Evolutionary conservation across 2,329 filamentous ascomycete genomes (phyloP).

Genomic region (Huntiella decipiens): DNA sequence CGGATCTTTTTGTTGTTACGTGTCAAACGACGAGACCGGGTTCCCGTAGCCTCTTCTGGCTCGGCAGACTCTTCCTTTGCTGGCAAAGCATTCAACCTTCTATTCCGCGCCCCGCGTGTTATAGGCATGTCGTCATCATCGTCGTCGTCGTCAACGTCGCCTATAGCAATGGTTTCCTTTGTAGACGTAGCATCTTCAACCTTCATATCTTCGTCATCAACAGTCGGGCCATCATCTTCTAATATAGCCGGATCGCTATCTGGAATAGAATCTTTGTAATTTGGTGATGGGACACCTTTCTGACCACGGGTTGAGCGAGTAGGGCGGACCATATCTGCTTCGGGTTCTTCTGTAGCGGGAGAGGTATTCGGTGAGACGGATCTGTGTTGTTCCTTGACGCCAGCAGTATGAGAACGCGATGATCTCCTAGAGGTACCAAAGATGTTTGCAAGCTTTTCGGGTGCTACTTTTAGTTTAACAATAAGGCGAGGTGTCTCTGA

Average conservation of each 20-base stretch:
- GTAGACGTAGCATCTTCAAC: slow-evolving; percentile 11
- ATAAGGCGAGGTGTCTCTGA: slow-evolving; percentile 15
- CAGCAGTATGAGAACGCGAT: slow-evolving; percentile 35
- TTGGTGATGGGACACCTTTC: slow-evolving; percentile 26
- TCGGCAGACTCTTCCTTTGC: slow-evolving; percentile 24
- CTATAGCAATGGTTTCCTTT: slow-evolving; percentile 6
- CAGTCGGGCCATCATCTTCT: slow-evolving; percentile 8
- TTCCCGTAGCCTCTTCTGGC: slow-evolving; percentile 13
- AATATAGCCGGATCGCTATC: slow-evolving; percentile 11
- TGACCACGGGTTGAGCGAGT: slow-evolving; percentile 28
- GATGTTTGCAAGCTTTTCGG: slow-evolving; percentile 16
- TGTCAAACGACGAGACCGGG: slow-evolving; percentile 26
- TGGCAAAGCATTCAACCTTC: slow-evolving; percentile 13
- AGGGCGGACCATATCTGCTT: slow-evolving; percentile 15
- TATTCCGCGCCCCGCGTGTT: slow-evolving; percentile 7
- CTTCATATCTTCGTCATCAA: slow-evolving; percentile 5
- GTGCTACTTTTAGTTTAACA: slow-evolving; percentile 26
- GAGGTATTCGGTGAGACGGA: slow-evolving; percentile 42
- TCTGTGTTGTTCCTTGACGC: slow-evolving; percentile 34
- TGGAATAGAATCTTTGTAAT: slow-evolving; percentile 8
- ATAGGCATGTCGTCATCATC: slow-evolving; percentile 16
- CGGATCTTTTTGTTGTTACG: slow-evolving; percentile 28
- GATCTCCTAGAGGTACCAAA: slow-evolving; percentile 22
- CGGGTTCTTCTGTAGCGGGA: slow-evolving; percentile 22
- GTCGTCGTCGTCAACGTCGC: slow-evolving; percentile 17